Evolutionary conservation across 306 rosid genomes (phyloP), one percentile per base, ranked within the genome.

Genomic region (Rosa multiflora): DNA sequence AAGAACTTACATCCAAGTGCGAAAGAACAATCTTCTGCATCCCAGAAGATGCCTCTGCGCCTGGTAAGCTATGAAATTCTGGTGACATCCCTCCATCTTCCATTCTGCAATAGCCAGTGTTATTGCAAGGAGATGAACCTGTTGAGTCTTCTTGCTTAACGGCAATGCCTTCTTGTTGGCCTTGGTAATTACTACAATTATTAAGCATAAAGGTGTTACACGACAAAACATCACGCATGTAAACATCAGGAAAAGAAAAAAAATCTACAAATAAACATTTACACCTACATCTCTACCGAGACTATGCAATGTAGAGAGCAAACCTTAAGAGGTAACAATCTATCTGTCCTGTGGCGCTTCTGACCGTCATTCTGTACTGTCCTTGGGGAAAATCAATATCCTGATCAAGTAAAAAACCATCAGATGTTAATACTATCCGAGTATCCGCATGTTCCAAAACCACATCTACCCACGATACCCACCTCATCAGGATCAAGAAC

Each of bases 401-500:
- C 97, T 91, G 91, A 49, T 79, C 52, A 81, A 85, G 67, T 48
- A 81, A 80, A 69, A 70, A 78, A 77, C 42, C 72, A 84, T 84
- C 18, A 87, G 74, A 76, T 72, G 68, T 72, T 48, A 64, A 56
- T 67, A 47, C 47, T 56, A 20, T 46, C 49, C 39, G 53, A 47
- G 42, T 56, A 20, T 46, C 49, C 39, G 53, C 48, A 77, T 56
- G 69, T 46, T 80, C 79, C 56, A 68, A 81, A 79, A 81, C 75
- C 76, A 76, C 78, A 79, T 76, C 67, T 78, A 78, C 84, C 76
- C 39, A 62, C 29, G 55, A 67, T 76, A 79, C 83, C 82, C 80
- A 91, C 97, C 97, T 88, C 92, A 53, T 90, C 92, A n/a, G 97
- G 98, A 90, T 91, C 96, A 52, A 88, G 87, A 80, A 94, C 95